Evolutionary conservation across 1,284 basidiomycete species (phyloP), one percentile per base, ranked within the genome.

Genomic region (Leccinum ponderosum): DNA sequence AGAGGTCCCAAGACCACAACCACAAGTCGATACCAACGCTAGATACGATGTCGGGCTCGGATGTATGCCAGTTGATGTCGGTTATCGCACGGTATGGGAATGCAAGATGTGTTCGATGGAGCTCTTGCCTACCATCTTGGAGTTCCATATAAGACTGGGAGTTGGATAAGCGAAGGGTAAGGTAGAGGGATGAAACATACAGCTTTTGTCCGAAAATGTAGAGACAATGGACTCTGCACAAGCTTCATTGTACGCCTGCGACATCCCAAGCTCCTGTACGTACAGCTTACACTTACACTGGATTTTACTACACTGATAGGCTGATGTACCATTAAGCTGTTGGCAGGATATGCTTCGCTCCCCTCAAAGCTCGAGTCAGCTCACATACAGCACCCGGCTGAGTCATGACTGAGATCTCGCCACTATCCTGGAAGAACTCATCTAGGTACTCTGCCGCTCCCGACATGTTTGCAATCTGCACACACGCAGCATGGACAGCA

Each of bases 201-300:
- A 98, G 84, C 75, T 98, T 97, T 98, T 97, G 75, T 98, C 94
- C 54, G 93, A 93, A 0, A 94, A 97, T 0, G 97, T 99, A 2
- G 94, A 97, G 20, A 97, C 91, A 57, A 99, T 94, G 69, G 96
- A 95, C 68, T 97, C 89, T 55, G 90, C 87, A 12, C 91, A 87
- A 6, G 83, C 80, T 97, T 96, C 97, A 99, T 73, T 99, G 96
- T 3, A 96, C 89, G 66, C 91, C 97, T 6, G 96, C 96, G 3
- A 98, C 95, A 69, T 97, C 94, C 94, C 96, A 98, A 8, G 31
- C 31, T 12, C 11, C 31, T 33, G 0, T 33, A 3, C 31, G 11
- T 33, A 33, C 31, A 33, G 31, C 31, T 33, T 33, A 33, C 31
- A 33, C 31, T 33, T 33, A 0, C 31, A 33, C 31, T 1, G 31